Evolutionary conservation across 2,329 filamentous ascomycete genomes (phyloP), one percentile per base, ranked within the genome.

Genomic region (Diaporthe capsici): DNA sequence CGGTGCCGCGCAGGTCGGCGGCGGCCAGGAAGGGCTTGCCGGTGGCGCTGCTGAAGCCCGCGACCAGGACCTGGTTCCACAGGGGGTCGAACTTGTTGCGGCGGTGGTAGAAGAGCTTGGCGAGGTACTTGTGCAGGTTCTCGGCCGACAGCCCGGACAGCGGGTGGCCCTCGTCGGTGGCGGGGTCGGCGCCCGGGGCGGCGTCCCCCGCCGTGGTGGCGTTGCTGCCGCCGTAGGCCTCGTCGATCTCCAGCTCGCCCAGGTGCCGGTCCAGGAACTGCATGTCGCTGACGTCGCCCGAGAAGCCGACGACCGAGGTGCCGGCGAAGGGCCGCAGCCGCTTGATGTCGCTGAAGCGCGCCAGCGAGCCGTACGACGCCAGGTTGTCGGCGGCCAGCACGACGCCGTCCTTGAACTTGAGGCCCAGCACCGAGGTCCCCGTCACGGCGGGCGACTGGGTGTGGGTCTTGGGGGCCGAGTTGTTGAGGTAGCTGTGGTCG

Each of bases 261-360:
- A 99, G 93, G 82, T 98, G 92, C 80, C 97, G 93, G 90, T 98
- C 94, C 80, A 99, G 92, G 88, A 97, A 97, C 89, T 99, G 97
- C 97, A 99, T 98, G 88, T 99, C 97, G 79, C 95, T 98, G 81
- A 99, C 93, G 88, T 99, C 97, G 84, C 97, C 97, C 84, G 95
- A 95, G 87, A 98, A 98, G 81, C 97, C 97, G 82, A 99, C 90
- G 76, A 98, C 91, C 42, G 95, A 93, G 79, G 93, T 92, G 79
- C 92, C 90, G 86, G 95, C 95, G 86, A 98, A 98, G 81, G 92
- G 90, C 81, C 95, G 95, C 80, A 99, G 93, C 83, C 97, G 96
- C 88, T 98, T 97, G 84, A 98, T 95, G 85, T 98, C 94, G 82
- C 94, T 96, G 90, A 98, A 99, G 83, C 97, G 95, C 76, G 97